These are phyloP conservation scores for Lentinula sp. DNA, from an alignment of 768 basidiomycete species.

Conservation along the genomic window DNA sequence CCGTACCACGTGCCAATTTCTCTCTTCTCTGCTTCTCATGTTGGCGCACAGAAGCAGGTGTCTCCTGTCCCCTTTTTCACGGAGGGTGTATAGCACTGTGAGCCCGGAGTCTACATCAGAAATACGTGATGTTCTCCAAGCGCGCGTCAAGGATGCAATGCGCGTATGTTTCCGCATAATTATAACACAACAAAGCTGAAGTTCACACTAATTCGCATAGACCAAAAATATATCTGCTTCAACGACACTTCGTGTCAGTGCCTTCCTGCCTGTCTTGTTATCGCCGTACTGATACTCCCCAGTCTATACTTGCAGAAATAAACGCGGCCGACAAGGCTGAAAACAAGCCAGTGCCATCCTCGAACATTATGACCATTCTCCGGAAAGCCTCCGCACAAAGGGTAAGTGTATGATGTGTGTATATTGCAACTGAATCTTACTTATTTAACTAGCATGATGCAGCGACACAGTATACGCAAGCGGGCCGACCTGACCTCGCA, in stretches of 20 bases:
- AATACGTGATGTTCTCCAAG: constrained; percentile 44
- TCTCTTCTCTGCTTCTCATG: background rate
- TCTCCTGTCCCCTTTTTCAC: background rate
- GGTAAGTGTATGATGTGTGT: constrained; percentile 24
- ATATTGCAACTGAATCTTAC: background rate
- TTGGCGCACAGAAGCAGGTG: background rate
- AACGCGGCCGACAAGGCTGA: constrained; percentile 60
- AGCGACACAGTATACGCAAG: constrained; percentile 47
- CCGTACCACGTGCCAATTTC: background rate
- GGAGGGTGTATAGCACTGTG: constrained; percentile 5
- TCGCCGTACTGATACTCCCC: background rate
- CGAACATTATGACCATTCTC: constrained; percentile 45
- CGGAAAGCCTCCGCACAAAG: constrained; percentile 54
- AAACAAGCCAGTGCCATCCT: constrained; percentile 34
- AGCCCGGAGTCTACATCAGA: constrained; percentile 27
- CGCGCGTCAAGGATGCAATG: constrained; percentile 60
- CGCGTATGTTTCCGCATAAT: constrained; percentile 38
- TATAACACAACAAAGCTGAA: background rate
- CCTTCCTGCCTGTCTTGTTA: constrained; percentile 5
- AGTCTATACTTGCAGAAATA: constrained; percentile 69
- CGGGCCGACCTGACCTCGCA: constrained; percentile 60
- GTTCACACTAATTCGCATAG: constrained; percentile 23
- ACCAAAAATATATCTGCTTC: constrained; percentile 50
- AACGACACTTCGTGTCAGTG: constrained; percentile 51
- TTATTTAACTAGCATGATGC: constrained; percentile 44